Evolutionary conservation across 257 asterid genomes (phyloP).

Genomic region (Striga asiatica): DNA sequence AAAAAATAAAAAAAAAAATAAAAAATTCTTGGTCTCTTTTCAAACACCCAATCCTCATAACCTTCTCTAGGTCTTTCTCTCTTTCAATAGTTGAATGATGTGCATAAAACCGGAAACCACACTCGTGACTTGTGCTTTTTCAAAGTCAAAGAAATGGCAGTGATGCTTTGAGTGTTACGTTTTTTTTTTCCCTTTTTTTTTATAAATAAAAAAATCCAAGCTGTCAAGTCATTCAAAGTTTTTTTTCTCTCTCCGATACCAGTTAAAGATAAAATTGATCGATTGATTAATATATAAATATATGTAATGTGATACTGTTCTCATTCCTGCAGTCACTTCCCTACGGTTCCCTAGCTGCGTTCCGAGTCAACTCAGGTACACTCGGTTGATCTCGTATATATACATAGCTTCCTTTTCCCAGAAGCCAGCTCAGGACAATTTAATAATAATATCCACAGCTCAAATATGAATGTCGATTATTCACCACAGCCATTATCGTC

Average conservation of each 20-base stretch:
- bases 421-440: neutral
- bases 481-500: constrained; percentile 13
- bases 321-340: constrained; percentile 22
- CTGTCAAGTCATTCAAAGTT: constrained; percentile 33
- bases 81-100: too few relatives aligned
- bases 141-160: constrained; percentile 20
- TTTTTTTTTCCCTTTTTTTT: too few relatives aligned
- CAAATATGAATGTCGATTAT: neutral
- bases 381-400: too few relatives aligned
- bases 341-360: constrained; percentile 15
- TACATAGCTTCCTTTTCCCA: constrained; percentile 2
- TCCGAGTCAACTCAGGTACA: constrained; percentile 20
- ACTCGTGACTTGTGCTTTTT: constrained; percentile 10
- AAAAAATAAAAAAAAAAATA: too few relatives aligned
- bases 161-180: constrained; percentile 8
- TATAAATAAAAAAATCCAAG: constrained; percentile 23
- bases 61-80: too few relatives aligned
- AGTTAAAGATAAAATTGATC: constrained; percentile 23
- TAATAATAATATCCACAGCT: too few relatives aligned
- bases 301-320: constrained; percentile 16
- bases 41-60: too few relatives aligned
- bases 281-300: too few relatives aligned
- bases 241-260: constrained; percentile 12
- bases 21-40: too few relatives aligned
- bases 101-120: neutral